Percentiles rank a stretch among this genome's conserved stretches.
Evolutionary conservation across 202 grass and related monocot genomes (phyloP).

Genomic region (Panicum virgatum): DNA sequence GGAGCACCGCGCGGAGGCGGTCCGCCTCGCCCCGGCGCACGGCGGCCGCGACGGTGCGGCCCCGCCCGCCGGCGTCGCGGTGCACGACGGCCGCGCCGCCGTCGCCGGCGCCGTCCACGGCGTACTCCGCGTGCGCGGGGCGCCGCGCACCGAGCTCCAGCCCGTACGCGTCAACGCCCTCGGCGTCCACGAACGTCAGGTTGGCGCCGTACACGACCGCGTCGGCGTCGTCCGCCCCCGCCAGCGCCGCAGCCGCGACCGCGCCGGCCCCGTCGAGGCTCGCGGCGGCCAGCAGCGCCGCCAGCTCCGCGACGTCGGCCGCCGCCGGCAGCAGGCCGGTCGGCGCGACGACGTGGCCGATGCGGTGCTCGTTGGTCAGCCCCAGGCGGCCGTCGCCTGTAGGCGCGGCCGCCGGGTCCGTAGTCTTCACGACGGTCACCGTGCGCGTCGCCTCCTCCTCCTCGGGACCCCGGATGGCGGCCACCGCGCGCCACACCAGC

Average conservation of each 20-base stretch:
- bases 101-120: conserved; percentile 45
- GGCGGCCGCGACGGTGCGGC: neutral
- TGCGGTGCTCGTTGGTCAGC: conserved; percentile 48
- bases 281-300: conserved; percentile 39
- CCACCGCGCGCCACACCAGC: conserved; percentile 45
- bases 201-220: conserved; percentile 58
- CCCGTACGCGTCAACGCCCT: conserved; percentile 36
- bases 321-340: conserved; percentile 18
- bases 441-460: conserved; percentile 8
- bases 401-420: neutral
- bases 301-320: conserved; percentile 34
- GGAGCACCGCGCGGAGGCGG: neutral
- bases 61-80: conserved; percentile 20
- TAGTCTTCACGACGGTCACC: conserved; percentile 43
- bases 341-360: conserved; percentile 22
- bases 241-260: neutral
- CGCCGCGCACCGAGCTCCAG: conserved; percentile 44
- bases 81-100: conserved; percentile 55
- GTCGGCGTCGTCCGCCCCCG: conserved; percentile 25
- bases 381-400: neutral
- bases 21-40: neutral
- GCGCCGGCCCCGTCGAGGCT: conserved; percentile 19
- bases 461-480: conserved; percentile 26
- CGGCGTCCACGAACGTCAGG: conserved; percentile 67
- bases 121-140: conserved; percentile 49